These are phyloP conservation scores for Alternaria tenuissima DNA, from an alignment of 2,329 filamentous ascomycete genomes.

Conservation along the genomic window DNA sequence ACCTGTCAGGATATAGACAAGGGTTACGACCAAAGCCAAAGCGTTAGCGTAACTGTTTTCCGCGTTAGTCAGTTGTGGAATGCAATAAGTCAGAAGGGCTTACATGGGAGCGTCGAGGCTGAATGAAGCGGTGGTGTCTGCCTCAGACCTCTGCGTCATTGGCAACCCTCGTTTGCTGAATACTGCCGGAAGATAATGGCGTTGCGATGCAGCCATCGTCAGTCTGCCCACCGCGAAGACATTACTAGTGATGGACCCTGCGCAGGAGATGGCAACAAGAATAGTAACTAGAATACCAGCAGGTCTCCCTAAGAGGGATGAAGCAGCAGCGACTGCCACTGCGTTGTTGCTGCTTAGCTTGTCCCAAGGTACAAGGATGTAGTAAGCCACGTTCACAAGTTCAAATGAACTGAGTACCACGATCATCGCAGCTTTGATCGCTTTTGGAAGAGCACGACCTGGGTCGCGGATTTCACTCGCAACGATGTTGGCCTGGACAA, in stretches of 20 bases:
- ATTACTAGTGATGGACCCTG: conserved; percentile 69
- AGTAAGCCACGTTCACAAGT: conserved; percentile 68
- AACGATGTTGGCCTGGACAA: conserved; percentile 47
- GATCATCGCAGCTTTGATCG: conserved; percentile 68
- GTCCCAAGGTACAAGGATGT: conserved; percentile 68
- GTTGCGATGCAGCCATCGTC: conserved; percentile 62
- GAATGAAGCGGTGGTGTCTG: conserved; percentile 8
- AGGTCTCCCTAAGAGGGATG: conserved; percentile 59
- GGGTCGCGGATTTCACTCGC: conserved; percentile 50
- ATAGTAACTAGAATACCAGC: conserved; percentile 64
- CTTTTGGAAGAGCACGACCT: conserved; percentile 60
- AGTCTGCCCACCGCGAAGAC: conserved; percentile 70
- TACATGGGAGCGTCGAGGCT: conserved; percentile 47
- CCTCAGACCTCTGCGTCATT: conserved; percentile 8
- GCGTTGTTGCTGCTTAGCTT: conserved; percentile 67
- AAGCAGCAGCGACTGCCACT: conserved; percentile 65
- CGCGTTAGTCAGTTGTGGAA: conserved; percentile 19
- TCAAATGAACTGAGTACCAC: conserved; percentile 68
- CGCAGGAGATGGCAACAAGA: conserved; percentile 68
- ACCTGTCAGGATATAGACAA: conserved; percentile 67
- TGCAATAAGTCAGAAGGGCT: background rate
- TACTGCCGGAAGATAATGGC: conserved; percentile 45
- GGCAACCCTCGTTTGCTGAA: conserved; percentile 43
- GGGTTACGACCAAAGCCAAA: conserved; percentile 47
- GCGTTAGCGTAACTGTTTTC: conserved; percentile 38